Conservation (phyloP, 208 protist species). For the Vickermania spadyakhi region DNA sequence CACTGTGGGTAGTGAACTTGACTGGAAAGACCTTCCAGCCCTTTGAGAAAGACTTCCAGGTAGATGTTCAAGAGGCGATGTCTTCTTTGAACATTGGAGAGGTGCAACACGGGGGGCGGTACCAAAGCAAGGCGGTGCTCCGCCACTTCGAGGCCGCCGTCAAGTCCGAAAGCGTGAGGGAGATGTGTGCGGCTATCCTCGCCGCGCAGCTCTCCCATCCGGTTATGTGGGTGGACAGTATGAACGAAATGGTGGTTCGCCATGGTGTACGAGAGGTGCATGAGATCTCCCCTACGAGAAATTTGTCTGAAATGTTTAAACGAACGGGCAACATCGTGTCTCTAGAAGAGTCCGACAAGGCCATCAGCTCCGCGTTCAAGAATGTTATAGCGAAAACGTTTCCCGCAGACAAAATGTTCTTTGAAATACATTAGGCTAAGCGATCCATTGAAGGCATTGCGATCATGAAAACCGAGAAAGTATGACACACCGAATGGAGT, state of each 20-base stretch:
- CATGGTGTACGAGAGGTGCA: slow-evolving; percentile 24
- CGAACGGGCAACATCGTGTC: slow-evolving; percentile 5
- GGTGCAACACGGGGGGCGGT: slow-evolving; percentile 56
- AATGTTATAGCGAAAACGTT: neutral
- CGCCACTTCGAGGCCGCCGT: slow-evolving; percentile 35
- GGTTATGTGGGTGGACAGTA: slow-evolving; percentile 75
- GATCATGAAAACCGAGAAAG: slow-evolving; percentile 56
- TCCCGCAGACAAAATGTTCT: slow-evolving; percentile 4
- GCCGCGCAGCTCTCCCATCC: slow-evolving; percentile 69
- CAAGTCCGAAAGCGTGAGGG: slow-evolving; percentile 29
- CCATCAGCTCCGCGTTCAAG: neutral
- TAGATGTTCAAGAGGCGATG: slow-evolving; percentile 28
- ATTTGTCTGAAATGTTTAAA: slow-evolving; percentile 65
- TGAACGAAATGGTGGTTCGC: slow-evolving; percentile 54
- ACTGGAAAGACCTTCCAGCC: slow-evolving; percentile 63
- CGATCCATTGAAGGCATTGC: no score
- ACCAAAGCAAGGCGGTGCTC: slow-evolving; percentile 28
- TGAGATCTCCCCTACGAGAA: slow-evolving; percentile 57
- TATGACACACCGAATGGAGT: no score
- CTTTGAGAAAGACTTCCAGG: slow-evolving; percentile 40
- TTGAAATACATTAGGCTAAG: no score
- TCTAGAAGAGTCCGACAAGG: no score
- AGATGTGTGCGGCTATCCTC: slow-evolving; percentile 63
- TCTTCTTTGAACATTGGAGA: slow-evolving; percentile 72
- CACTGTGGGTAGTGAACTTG: slow-evolving; percentile 77